Evolutionary conservation across 495 filamentous ascomycete species (phyloP).

Genomic region (Choiromyces venosus): DNA sequence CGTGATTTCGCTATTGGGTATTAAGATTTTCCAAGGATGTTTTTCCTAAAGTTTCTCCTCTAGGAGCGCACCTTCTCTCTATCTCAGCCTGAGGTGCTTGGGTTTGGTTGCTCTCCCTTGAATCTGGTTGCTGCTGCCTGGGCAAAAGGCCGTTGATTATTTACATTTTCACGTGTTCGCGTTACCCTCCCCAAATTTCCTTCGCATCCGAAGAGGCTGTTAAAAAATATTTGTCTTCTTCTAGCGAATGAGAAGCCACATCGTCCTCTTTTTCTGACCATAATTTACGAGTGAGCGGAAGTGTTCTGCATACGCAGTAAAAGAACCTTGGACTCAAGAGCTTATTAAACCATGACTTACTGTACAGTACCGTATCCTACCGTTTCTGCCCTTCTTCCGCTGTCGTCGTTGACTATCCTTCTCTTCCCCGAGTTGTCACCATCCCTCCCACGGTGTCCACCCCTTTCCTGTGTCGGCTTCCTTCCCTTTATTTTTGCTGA

Average conservation of each 20-base stretch:
- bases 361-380: neutral
- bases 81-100: neutral
- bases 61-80: neutral
- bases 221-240: neutral
- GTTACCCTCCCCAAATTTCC: neutral
- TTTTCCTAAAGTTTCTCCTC: no score
- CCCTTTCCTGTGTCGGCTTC: neutral
- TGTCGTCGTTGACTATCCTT: conserved; percentile 13
- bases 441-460: neutral
- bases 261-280: conserved; percentile 17
- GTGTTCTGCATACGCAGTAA: neutral
- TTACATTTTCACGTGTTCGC: neutral
- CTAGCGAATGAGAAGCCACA: neutral
- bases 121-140: neutral
- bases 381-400: conserved; percentile 13
- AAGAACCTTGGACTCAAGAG: neutral
- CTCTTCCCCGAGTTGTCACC: neutral
- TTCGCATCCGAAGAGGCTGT: neutral
- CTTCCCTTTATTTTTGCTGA: conserved; percentile 4
- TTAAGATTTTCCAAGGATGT: neutral
- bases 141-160: neutral
- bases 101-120: neutral
- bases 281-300: conserved; percentile 1
- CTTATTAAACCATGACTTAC: neutral
- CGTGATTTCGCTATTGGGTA: neutral